phyloP scores from a whole-genome alignment of 2,329 filamentous ascomycete genomes.

The Diatrype stigma region DNA sequence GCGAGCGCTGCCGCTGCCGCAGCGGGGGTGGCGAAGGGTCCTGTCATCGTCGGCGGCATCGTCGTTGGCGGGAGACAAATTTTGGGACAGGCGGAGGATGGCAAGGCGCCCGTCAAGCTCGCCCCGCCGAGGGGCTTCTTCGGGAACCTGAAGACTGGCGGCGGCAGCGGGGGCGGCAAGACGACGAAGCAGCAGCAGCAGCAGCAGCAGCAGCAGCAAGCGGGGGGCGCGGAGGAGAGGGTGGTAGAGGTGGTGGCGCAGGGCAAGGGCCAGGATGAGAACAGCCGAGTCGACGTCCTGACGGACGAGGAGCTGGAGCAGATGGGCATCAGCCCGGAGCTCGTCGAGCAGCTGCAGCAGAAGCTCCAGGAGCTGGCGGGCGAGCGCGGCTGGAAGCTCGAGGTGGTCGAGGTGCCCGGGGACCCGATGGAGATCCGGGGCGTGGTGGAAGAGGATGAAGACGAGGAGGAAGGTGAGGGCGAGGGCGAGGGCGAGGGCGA shows the following conservation, averaged over 20 bases:
- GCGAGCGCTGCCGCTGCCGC: no score
- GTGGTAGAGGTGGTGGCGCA: slow-evolving; percentile 43
- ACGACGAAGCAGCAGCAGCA: background rate
- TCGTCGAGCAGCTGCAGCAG: slow-evolving; percentile 65
- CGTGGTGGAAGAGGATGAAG: slow-evolving; percentile 58
- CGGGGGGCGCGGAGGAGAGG: slow-evolving; percentile 17
- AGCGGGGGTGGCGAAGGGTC: slow-evolving; percentile 16
- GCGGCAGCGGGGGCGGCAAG: slow-evolving; percentile 1
- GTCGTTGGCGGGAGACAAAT: slow-evolving; percentile 48
- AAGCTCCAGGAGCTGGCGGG: slow-evolving; percentile 66
- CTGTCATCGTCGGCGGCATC: slow-evolving; percentile 47
- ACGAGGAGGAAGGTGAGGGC: slow-evolving; percentile 38
- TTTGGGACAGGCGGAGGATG: slow-evolving; percentile 44
- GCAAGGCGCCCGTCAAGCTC: slow-evolving; percentile 42
- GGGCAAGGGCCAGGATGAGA: slow-evolving; percentile 48
- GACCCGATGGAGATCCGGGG: slow-evolving; percentile 62
- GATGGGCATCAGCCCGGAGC: slow-evolving; percentile 60
- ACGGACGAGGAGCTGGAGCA: slow-evolving; percentile 64
- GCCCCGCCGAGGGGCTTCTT: slow-evolving; percentile 39
- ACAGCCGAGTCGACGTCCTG: slow-evolving; percentile 57
- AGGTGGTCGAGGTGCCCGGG: slow-evolving; percentile 67
- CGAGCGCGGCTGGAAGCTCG: slow-evolving; percentile 73
- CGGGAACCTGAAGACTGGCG: slow-evolving; percentile 8
- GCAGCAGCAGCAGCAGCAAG: slow-evolving; percentile 18
- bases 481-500: slow-evolving; percentile 19